Evolutionary conservation across 768 basidiomycete genomes (phyloP).

Genomic region (Lentinula sp.): DNA sequence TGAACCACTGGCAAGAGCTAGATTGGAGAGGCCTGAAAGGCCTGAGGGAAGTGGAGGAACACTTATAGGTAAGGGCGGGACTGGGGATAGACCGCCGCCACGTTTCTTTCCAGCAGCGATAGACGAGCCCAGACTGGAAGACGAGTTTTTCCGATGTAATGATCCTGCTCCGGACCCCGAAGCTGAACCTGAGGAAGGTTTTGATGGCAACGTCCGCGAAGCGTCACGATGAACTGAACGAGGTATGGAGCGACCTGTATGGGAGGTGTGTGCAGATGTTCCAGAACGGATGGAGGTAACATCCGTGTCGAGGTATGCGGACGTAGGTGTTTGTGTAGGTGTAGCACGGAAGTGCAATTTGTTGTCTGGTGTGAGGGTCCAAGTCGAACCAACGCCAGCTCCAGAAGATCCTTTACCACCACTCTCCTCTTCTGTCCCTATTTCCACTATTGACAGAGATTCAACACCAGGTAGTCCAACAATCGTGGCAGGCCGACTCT

Average conservation of each 20-base stretch:
- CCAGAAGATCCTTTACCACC: constrained; percentile 14
- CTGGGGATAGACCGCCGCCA: constrained; percentile 6
- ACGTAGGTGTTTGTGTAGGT: background rate
- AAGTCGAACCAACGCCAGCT: constrained; percentile 17
- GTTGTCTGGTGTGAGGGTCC: constrained; percentile 29
- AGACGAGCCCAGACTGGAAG: constrained; percentile 51
- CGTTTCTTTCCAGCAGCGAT: constrained; percentile 24
- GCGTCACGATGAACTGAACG: constrained; percentile 33
- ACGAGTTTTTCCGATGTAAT: constrained; percentile 51
- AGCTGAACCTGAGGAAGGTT: constrained; percentile 9
- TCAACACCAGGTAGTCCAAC: constrained; percentile 10
- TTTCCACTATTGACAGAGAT: background rate
- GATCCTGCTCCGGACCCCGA: constrained; percentile 23
- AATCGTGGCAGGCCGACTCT: background rate
- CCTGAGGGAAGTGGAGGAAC: constrained; percentile 23
- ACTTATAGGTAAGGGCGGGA: constrained; percentile 14
- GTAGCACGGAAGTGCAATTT: constrained; percentile 26
- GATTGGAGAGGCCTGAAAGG: constrained; percentile 20
- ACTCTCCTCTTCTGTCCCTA: constrained; percentile 9
- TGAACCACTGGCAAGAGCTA: constrained; percentile 25
- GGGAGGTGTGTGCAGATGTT: constrained; percentile 43
- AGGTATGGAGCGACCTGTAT: constrained; percentile 15
- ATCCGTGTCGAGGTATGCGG: constrained; percentile 35
- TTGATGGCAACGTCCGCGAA: constrained; percentile 29
- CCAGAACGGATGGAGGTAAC: constrained; percentile 47